Percentiles rank a stretch among this genome's conserved stretches.
These are phyloP conservation scores for bread wheat (Triticum aestivum) DNA, from an alignment of 176 grass and related monocot species.

Conservation along the genomic window DNA sequence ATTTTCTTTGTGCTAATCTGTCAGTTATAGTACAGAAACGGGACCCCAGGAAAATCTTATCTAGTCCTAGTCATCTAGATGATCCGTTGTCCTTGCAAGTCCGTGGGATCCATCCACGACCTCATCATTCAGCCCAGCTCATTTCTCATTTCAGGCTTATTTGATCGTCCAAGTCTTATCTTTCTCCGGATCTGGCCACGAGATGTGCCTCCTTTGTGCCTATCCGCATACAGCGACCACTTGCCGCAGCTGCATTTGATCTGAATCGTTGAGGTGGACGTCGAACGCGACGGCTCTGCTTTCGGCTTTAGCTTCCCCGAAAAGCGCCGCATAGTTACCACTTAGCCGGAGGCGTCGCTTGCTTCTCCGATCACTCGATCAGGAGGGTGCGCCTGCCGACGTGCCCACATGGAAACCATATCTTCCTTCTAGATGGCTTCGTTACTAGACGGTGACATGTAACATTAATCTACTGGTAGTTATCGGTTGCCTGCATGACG, in stretches of 20 bases:
- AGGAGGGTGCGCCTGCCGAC: not conserved
- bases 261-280: not conserved
- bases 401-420: not conserved
- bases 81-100: not conserved
- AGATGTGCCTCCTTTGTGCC: not conserved
- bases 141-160: no score
- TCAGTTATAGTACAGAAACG: no score
- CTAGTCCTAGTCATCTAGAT: no score
- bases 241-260: not conserved
- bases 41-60: no score
- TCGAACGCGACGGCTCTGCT: slow-evolving; percentile 17
- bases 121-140: not conserved
- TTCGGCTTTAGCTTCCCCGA: not conserved
- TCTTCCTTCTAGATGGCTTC: slow-evolving; percentile 12
- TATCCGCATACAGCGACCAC: not conserved
- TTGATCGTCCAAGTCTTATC: not conserved
- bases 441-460: not conserved
- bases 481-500: not conserved
- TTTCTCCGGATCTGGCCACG: not conserved
- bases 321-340: not conserved
- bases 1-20: no score
- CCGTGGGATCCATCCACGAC: not conserved
- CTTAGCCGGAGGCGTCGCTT: not conserved
- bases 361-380: not conserved
- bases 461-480: not conserved